phyloP scores from a whole-genome alignment of 129 eudicot genomes.

The Escallonia rubra region DNA sequence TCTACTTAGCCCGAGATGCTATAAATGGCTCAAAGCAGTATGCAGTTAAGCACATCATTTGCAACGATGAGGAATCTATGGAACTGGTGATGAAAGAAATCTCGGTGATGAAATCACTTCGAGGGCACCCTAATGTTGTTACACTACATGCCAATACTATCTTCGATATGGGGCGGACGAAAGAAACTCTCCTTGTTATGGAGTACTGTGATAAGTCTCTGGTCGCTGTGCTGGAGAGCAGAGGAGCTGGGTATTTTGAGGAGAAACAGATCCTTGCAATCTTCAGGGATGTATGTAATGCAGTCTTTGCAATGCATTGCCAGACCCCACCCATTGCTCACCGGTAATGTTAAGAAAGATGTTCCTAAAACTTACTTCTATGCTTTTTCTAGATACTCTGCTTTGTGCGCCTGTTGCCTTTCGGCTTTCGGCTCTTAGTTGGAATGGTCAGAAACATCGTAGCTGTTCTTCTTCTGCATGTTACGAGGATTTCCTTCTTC shows the following conservation, averaged over 20 bases:
- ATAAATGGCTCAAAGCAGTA: constrained; percentile 83
- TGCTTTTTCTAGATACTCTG: neutral
- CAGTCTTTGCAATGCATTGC: constrained; percentile 99
- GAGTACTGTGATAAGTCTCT: constrained; percentile 91
- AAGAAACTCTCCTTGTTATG: constrained; percentile 89
- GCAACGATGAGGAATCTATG: constrained; percentile 88
- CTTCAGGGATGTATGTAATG: constrained; percentile 91
- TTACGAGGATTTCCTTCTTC: too few species aligned
- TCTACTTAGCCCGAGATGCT: constrained; percentile 88
- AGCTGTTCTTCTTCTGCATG: too few species aligned
- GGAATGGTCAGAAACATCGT: too few species aligned
- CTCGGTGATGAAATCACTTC: constrained; percentile 83
- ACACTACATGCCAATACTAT: constrained; percentile 58
- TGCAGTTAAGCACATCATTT: constrained; percentile 91
- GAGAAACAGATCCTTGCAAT: constrained; percentile 73
- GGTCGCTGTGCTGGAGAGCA: constrained; percentile 81
- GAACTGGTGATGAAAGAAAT: constrained; percentile 85
- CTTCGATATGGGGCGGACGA: constrained; percentile 87
- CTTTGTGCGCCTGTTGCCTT: too few species aligned
- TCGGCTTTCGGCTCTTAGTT: too few species aligned
- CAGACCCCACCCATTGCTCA: constrained; percentile 97
- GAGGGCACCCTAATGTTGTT: constrained; percentile 94
- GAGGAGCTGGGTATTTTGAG: constrained; percentile 95
- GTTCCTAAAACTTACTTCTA: neutral
- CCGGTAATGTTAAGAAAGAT: constrained; percentile 38